Conservation (phyloP, 768 basidiomycete genomes). For the Multifurca ochricompacta region DNA sequence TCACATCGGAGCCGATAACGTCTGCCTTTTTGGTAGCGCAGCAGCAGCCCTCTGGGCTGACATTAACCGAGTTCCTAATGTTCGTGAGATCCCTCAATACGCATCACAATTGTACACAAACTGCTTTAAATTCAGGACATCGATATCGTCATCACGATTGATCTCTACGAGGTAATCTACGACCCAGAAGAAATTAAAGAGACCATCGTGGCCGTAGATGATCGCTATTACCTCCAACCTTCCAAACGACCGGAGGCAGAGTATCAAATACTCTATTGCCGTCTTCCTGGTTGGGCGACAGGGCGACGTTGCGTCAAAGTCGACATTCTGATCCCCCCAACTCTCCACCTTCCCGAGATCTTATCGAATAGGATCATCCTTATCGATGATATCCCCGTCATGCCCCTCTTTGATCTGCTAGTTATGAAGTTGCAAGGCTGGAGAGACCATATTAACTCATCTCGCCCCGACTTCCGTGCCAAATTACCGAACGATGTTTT, state of each 20-base stretch:
- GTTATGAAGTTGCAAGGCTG: conserved; percentile 7
- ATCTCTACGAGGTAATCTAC: background rate
- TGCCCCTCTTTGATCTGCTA: conserved; percentile 4
- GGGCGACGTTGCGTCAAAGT: background rate
- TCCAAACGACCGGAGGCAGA: background rate
- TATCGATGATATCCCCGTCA: background rate
- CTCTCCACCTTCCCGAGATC: background rate
- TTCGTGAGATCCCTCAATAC: background rate
- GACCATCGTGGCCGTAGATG: background rate
- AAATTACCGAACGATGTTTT: background rate
- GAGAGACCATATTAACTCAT: background rate
- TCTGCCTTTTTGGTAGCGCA: conserved; percentile 10
- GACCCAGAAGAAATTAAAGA: conserved; percentile 6
- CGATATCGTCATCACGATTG: background rate
- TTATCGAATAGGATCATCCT: background rate
- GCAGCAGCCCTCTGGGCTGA: conserved; percentile 3
- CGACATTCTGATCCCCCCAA: conserved; percentile 1
- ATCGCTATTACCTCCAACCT: background rate
- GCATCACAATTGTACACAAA: too few species aligned
- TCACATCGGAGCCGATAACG: background rate
- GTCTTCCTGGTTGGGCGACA: background rate
- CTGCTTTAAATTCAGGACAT: background rate
- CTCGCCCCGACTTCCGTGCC: background rate
- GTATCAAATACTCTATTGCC: conserved; percentile 2
- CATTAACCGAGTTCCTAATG: conserved; percentile 3